Evolutionary conservation across 2,329 filamentous ascomycete species (phyloP).

Genomic region (Diaporthe sp.): DNA sequence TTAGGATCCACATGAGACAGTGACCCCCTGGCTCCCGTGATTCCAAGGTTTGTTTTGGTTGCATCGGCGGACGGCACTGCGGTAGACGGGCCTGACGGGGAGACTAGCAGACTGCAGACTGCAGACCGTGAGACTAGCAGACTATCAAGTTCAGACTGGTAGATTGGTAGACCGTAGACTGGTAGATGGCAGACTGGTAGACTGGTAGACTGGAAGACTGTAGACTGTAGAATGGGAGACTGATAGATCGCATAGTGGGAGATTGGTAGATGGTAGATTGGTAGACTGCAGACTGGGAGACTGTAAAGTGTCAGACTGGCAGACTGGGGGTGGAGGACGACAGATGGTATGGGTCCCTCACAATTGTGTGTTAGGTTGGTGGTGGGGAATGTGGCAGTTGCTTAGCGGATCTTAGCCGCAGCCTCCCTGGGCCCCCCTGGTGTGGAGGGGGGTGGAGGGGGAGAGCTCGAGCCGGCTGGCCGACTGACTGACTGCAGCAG

Average conservation of each 20-base stretch:
- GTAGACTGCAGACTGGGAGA: no score
- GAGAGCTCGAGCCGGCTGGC: constrained; percentile 16
- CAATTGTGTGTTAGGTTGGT: neutral
- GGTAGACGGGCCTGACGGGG: neutral
- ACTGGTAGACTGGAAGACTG: no score
- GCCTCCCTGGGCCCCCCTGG: neutral
- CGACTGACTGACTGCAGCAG: no score
- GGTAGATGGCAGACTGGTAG: no score
- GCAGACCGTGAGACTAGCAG: no score
- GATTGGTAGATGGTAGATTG: neutral
- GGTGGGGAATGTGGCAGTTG: constrained; percentile 27
- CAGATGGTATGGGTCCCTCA: neutral
- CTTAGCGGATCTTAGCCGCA: constrained; percentile 29
- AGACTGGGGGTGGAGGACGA: neutral
- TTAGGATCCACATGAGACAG: constrained; percentile 19
- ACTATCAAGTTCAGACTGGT: no score
- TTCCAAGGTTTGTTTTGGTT: neutral
- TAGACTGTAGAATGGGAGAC: no score
- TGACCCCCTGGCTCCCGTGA: neutral
- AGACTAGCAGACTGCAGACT: neutral
- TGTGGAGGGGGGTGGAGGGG: neutral
- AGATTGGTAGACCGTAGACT: no score
- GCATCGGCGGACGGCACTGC: constrained; percentile 5
- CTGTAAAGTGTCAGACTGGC: constrained; percentile 1
- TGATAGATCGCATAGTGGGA: neutral